phyloP scores from a whole-genome alignment of 164 flowering plant genomes.

The Malania oleifera region DNA sequence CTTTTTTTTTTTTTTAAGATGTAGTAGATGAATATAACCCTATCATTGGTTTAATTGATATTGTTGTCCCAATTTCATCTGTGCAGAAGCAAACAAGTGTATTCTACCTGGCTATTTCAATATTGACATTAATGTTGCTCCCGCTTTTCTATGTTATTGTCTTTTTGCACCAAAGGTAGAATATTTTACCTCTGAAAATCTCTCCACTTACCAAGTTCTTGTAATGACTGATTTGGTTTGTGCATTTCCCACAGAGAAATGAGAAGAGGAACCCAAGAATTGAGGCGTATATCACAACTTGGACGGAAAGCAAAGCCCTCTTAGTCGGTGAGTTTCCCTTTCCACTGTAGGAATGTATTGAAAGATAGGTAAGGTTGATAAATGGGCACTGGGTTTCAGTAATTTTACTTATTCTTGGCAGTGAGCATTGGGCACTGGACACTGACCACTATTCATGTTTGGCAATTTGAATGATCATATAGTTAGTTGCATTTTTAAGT shows the following conservation, averaged over 20 bases:
- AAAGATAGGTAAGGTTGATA: background rate
- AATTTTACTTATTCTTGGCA: background rate
- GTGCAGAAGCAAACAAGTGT: slow-evolving; percentile 73
- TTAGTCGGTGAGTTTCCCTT: slow-evolving; percentile 27
- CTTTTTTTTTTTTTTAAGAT: too few relatives aligned
- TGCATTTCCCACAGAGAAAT: slow-evolving; percentile 45
- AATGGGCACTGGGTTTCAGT: background rate
- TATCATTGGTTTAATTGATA: background rate
- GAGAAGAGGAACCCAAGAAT: slow-evolving; percentile 54
- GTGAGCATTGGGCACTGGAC: too few relatives aligned
- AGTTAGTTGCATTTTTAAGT: too few relatives aligned
- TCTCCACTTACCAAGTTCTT: background rate
- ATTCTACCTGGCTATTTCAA: slow-evolving; percentile 62
- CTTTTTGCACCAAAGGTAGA: slow-evolving; percentile 73
- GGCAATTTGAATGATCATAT: too few relatives aligned
- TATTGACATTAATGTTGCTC: slow-evolving; percentile 80
- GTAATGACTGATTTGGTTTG: background rate
- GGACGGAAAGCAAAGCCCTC: slow-evolving; percentile 66
- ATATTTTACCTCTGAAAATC: background rate
- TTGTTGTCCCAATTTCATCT: background rate
- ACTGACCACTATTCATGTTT: too few relatives aligned
- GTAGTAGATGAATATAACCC: too few relatives aligned
- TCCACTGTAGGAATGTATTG: too few relatives aligned
- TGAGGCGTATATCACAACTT: slow-evolving; percentile 57
- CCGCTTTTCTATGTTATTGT: slow-evolving; percentile 78